Base-by-base conservation (phyloP, 306 rosid species). In the Vachellia pachyceras region DNA sequence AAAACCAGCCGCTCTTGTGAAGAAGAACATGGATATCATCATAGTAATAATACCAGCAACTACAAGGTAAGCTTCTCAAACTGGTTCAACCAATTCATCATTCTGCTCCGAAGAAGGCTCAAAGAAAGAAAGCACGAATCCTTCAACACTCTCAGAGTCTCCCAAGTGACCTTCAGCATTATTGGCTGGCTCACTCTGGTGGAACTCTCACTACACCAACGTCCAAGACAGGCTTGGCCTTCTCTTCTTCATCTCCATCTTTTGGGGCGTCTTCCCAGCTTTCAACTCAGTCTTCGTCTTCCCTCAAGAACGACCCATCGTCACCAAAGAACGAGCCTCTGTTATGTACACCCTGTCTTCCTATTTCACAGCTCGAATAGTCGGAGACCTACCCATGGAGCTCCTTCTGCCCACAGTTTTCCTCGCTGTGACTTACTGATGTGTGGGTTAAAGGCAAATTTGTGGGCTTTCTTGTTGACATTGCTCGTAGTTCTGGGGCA, bases 181-280 rank as follows among this genome's bases (percentile, higher is more conserved):
- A 25, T 76, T 94, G 11, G 87, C 97, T 0, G 97, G 97, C 49
- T 18, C 92, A 72, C 89, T 94, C 95, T 94, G 98, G 97, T 94
- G 98, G 98, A 90, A 89, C 75, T 94, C 98, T 0, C 89, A 90
- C 37, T 88, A 77, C 33, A 78, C 77, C 25, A 88, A 94, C 47
- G 45, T 94, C 75, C 98, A 94, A 79, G 98, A 94, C 45, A 93
- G 97, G 35, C 90, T 94, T 15, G 98, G 97, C 61, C 86, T 92
- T 6, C 98, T 94, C 82, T 94, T 89, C 90, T 94, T 92, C 94
- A 88, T 94, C 36, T 82, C 98, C 70, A 94, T 94, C 69, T 94
- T 94, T 22, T 94, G 98, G 97, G 98, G 98, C 4, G 97, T 94
- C 36, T 89, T 94, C 52, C 95, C 97, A 0, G 90, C 97, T 9